Conservation (phyloP, 805 yeast genomes). For the Kockiozyma suomiensis region DNA sequence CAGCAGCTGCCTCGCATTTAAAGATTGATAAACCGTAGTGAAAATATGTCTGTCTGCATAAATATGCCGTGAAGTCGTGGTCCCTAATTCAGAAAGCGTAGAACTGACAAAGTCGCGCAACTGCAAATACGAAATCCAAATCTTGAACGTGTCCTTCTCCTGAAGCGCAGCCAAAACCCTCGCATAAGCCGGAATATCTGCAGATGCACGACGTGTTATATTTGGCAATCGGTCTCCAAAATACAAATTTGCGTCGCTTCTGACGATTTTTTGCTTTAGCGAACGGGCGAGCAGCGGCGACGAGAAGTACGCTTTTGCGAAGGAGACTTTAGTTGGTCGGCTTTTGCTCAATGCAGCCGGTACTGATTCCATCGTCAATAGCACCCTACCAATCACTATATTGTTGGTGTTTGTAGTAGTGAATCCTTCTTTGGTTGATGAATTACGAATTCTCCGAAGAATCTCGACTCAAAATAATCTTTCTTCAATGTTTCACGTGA, state of each 20-base stretch:
- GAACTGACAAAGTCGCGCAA: constrained; percentile 8
- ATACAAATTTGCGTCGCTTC: neutral
- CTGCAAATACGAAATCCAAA: constrained; percentile 21
- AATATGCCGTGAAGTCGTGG: neutral
- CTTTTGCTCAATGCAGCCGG: neutral
- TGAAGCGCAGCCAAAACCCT: constrained; percentile 10
- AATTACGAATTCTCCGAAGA: neutral
- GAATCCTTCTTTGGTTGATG: neutral
- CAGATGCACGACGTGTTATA: constrained; percentile 2
- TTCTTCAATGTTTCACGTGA: neutral
- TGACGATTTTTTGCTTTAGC: neutral
- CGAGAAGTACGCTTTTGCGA: neutral
- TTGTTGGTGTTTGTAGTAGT: no score
- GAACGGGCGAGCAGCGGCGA: constrained; percentile 1
- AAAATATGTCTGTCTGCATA: constrained; percentile 14
- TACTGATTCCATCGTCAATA: neutral
- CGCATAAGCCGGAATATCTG: constrained; percentile 10
- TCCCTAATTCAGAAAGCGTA: neutral
- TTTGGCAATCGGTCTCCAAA: constrained; percentile 7
- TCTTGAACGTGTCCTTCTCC: constrained; percentile 10
- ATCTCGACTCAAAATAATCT: no score
- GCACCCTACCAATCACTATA: neutral
- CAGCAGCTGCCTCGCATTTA: constrained; percentile 1
- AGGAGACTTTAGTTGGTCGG: neutral
- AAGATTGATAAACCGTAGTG: constrained; percentile 3